Evolutionary conservation across 805 yeast genomes (phyloP).

Genomic region (Pichia kluyveri): DNA sequence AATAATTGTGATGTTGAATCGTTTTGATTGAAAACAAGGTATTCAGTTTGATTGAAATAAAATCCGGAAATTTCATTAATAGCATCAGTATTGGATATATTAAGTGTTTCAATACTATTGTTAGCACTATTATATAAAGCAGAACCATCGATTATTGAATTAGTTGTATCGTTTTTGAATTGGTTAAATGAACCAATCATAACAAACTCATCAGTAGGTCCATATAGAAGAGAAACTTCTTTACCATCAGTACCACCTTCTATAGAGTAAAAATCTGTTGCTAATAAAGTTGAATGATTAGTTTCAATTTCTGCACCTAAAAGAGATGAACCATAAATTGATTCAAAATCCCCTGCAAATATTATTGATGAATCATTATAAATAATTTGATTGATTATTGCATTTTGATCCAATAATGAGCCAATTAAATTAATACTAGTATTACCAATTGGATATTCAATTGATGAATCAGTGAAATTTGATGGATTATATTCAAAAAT

Average conservation of each 20-base stretch:
- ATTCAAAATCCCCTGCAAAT: conserved; percentile 42
- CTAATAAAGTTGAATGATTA: conserved; percentile 2
- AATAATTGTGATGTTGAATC: conserved; percentile 26
- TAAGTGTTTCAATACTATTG: conserved; percentile 33
- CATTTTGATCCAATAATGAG: conserved; percentile 28
- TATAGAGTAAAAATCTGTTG: conserved; percentile 7
- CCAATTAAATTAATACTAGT: conserved; percentile 38
- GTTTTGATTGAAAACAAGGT: conserved; percentile 28
- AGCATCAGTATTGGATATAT: conserved; percentile 11
- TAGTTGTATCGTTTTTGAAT: conserved; percentile 24
- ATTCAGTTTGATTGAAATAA: conserved; percentile 31
- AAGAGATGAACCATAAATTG: conserved; percentile 30
- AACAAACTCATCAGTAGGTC: conserved; percentile 28
- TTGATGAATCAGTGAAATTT: conserved; percentile 38
- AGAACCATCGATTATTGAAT: conserved; percentile 8
- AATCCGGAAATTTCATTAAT: conserved; percentile 14
- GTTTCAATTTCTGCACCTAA: conserved; percentile 23
- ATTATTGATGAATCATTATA: conserved; percentile 27
- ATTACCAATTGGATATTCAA: conserved; percentile 32
- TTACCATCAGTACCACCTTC: conserved; percentile 33
- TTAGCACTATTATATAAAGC: conserved; percentile 26
- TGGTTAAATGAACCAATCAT: conserved; percentile 32
- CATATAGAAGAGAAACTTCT: conserved; percentile 15
- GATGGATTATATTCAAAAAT: conserved; percentile 71
- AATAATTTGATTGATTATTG: conserved; percentile 31